Evolutionary conservation across 169 alveolate genomes (phyloP).

Genomic region (Plasmodium knowlesi): DNA sequence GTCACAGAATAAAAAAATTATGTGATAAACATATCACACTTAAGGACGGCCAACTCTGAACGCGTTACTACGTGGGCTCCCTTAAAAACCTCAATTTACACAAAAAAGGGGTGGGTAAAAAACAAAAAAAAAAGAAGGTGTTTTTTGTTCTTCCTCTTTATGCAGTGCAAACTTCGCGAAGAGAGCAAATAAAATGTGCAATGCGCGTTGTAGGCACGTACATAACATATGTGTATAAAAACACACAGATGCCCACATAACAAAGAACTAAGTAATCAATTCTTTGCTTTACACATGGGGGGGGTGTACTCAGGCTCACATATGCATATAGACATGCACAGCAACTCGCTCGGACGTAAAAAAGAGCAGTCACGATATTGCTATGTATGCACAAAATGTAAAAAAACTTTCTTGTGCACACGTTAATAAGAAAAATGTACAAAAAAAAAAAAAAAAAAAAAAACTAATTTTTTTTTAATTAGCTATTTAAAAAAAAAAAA

Average conservation of each 20-base stretch:
- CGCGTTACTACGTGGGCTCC: neutral
- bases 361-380: neutral
- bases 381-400: neutral
- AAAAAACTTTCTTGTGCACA: neutral
- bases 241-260: neutral
- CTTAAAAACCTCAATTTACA: conserved; percentile 10
- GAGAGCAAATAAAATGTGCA: conserved; percentile 2
- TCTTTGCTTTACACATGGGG: conserved; percentile 1
- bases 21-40: neutral
- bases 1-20: neutral
- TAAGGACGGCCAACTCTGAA: neutral
- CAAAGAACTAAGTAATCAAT: conserved; percentile 9
- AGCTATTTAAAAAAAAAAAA: neutral
- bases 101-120: neutral
- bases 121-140: neutral
- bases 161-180: neutral
- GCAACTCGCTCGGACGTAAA: neutral
- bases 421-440: neutral
- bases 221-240: neutral
- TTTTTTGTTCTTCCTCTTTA: neutral
- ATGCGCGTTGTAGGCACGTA: neutral
- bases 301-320: neutral
- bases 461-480: neutral
- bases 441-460: conserved; percentile 6
- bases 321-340: neutral